These are phyloP conservation scores for Circinella umbellata DNA, from an alignment of 371 early-diverging fungal genomes.

Conservation along the genomic window DNA sequence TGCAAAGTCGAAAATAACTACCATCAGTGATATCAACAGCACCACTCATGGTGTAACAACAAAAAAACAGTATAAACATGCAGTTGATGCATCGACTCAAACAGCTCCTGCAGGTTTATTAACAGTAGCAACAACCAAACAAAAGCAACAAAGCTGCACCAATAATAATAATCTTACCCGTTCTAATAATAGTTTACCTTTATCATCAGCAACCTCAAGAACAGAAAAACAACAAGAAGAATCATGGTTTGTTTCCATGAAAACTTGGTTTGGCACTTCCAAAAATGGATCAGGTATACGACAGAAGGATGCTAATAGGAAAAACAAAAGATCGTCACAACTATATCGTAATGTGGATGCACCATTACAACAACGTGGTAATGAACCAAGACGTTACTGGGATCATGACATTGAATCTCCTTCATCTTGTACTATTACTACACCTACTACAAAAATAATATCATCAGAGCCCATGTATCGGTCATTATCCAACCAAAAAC, in stretches of 20 bases:
- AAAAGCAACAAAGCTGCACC: not conserved
- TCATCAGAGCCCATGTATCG: not conserved
- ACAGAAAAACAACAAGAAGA: slow-evolving; percentile 30
- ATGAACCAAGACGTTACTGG: slow-evolving; percentile 9
- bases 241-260: slow-evolving; percentile 50
- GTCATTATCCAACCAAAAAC: slow-evolving; percentile 26
- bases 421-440: not conserved
- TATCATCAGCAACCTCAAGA: not conserved
- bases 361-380: not conserved
- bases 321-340: not conserved
- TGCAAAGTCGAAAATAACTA: no score
- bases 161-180: not conserved
- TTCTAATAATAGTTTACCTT: not conserved
- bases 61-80: not conserved
- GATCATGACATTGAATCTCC: not conserved
- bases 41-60: no score
- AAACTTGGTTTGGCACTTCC: slow-evolving; percentile 43
- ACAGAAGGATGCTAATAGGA: not conserved
- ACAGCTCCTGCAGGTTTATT: not conserved
- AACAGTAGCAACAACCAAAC: not conserved
- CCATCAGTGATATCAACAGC: not conserved
- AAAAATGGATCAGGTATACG: slow-evolving; percentile 16
- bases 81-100: slow-evolving; percentile 15
- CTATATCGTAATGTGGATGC: slow-evolving; percentile 16
- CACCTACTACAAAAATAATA: not conserved